Conservation (phyloP, 1,284 basidiomycete genomes). For the Gomphus bonarii region DNA sequence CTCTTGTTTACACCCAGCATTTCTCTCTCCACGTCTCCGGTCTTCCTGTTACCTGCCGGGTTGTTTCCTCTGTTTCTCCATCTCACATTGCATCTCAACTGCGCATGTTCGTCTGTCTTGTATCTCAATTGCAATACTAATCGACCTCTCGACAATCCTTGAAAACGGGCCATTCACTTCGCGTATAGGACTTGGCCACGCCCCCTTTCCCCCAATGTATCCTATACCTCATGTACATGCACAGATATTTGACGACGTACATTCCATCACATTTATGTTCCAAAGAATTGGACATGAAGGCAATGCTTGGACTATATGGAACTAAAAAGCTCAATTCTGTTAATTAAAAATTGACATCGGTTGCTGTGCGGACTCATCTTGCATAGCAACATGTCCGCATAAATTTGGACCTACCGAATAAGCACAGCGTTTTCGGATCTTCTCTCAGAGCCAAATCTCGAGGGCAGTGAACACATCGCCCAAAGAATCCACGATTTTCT, state of each 20-base stretch:
- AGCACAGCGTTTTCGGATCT: no score
- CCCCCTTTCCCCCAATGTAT: not conserved
- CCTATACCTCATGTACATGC: not conserved
- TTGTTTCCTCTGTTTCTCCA: not conserved
- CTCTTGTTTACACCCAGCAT: not conserved
- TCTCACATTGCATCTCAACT: slow-evolving; percentile 3
- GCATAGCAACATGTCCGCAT: no score
- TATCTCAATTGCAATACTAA: slow-evolving; percentile 7
- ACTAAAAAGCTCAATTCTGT: not conserved
- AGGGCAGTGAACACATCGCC: no score
- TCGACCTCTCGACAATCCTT: not conserved
- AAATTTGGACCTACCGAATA: no score
- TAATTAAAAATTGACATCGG: not conserved
- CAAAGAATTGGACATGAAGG: not conserved
- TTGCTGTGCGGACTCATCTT: no score
- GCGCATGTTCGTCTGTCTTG: slow-evolving; percentile 5
- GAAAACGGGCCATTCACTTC: not conserved
- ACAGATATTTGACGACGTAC: not conserved
- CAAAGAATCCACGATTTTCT: not conserved
- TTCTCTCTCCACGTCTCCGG: not conserved
- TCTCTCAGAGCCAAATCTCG: no score
- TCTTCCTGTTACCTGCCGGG: not conserved
- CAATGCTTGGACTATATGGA: no score
- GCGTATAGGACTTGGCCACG: not conserved
- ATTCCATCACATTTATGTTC: not conserved